Conservation (phyloP, 495 filamentous ascomycete species). For the Penicillium verhagenii region DNA sequence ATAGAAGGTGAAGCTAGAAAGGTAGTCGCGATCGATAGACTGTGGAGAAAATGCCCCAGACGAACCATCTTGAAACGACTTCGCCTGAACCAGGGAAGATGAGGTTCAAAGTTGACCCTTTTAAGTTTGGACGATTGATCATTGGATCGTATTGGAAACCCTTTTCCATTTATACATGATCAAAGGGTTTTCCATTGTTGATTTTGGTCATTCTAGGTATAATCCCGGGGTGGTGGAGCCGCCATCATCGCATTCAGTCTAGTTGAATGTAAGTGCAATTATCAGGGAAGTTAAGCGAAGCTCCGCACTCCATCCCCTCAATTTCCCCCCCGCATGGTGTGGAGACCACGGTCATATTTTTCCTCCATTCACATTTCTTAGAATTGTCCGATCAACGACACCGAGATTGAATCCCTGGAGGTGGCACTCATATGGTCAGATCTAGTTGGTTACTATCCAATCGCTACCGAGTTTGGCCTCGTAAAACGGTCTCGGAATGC, state of each 20-base stretch:
- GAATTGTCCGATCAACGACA: neutral
- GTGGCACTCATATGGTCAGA: neutral
- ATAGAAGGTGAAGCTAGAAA: constrained; percentile 18
- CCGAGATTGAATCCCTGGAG: neutral
- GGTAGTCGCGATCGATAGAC: constrained; percentile 14
- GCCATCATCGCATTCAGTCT: neutral
- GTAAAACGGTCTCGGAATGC: neutral
- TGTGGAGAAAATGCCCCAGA: constrained; percentile 11
- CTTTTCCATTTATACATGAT: neutral
- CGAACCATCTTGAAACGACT: constrained; percentile 11
- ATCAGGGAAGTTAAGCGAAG: constrained; percentile 8
- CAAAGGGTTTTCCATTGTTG: no score
- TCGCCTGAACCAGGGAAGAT: no score
- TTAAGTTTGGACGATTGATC: neutral
- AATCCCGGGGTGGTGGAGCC: neutral
- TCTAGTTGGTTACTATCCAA: neutral
- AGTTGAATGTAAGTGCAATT: neutral
- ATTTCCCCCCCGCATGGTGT: constrained; percentile 6
- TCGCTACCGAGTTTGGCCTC: no score
- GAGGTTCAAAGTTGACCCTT: neutral
- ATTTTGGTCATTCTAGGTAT: neutral
- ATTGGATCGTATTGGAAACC: neutral
- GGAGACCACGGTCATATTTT: constrained; percentile 10
- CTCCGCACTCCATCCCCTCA: constrained; percentile 2
- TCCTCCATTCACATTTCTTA: constrained; percentile 22